These are phyloP conservation scores for Incumbomyces delicatus DNA, from an alignment of 2,329 filamentous ascomycete species.

Conservation along the genomic window DNA sequence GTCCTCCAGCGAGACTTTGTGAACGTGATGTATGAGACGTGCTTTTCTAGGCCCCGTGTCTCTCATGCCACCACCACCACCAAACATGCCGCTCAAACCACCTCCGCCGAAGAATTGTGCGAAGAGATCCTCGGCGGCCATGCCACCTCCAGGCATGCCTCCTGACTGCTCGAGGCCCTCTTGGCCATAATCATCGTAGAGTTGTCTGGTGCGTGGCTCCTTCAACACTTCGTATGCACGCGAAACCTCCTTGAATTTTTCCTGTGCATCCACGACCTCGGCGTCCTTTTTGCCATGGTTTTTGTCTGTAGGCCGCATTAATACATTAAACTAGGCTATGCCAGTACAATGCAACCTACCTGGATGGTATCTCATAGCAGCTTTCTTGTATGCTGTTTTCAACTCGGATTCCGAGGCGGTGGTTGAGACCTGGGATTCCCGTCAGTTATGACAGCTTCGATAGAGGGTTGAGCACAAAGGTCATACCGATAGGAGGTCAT, in stretches of 20 bases:
- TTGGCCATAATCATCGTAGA: conserved; percentile 98
- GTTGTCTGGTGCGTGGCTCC: conserved; percentile 76
- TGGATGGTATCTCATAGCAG: conserved; percentile 77
- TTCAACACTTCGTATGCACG: conserved; percentile 92
- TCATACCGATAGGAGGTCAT: conserved; percentile 38
- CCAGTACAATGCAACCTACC: conserved; percentile 51
- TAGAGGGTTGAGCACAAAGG: conserved; percentile 22
- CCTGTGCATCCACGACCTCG: conserved; percentile 40
- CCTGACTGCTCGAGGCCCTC: conserved; percentile 84
- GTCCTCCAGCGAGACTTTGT: conserved; percentile 96
- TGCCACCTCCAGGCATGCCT: conserved; percentile 68
- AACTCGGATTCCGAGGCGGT: conserved; percentile 72
- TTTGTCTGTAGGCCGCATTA: conserved; percentile 57
- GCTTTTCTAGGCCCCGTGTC: conserved; percentile 80
- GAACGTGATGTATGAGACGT: conserved; percentile 92
- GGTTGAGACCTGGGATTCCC: neutral
- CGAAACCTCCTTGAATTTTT: conserved; percentile 97
- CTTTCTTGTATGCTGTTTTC: conserved; percentile 89
- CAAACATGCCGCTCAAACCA: conserved; percentile 58
- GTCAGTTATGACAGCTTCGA: conserved; percentile 58
- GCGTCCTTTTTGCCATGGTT: conserved; percentile 88
- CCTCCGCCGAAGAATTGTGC: conserved; percentile 86
- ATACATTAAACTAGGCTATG: too few species aligned
- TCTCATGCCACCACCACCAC: conserved; percentile 67
- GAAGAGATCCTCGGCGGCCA: conserved; percentile 93